These are phyloP conservation scores for Casuarina equisetifolia DNA, from an alignment of 306 rosid species.

Conservation along the genomic window DNA sequence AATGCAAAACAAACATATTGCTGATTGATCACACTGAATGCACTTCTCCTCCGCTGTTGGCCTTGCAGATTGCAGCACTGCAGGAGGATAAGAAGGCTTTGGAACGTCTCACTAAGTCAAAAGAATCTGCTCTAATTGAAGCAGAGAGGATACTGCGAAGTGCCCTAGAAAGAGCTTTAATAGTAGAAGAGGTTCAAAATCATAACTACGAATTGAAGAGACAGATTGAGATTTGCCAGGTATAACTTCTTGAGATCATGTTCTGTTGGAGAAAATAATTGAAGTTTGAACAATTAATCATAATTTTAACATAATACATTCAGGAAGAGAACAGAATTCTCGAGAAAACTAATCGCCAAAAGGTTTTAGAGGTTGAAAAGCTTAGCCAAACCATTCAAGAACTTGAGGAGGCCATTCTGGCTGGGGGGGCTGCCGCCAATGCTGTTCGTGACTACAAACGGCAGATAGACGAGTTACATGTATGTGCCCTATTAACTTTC, in stretches of 20 bases:
- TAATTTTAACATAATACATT: slow-evolving; percentile 27
- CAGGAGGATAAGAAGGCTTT: slow-evolving; percentile 90
- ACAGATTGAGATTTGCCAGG: slow-evolving; percentile 99
- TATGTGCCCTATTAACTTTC: slow-evolving; percentile 31
- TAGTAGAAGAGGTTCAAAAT: slow-evolving; percentile 97
- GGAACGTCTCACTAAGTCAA: slow-evolving; percentile 79
- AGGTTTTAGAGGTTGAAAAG: slow-evolving; percentile 87
- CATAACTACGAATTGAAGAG: slow-evolving; percentile 86
- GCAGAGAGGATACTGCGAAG: slow-evolving; percentile 81
- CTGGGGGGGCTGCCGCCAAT: slow-evolving; percentile 74
- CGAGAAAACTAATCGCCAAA: slow-evolving; percentile 85
- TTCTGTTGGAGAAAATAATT: slow-evolving; percentile 2
- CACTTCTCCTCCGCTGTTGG: slow-evolving; percentile 5
- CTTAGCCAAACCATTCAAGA: slow-evolving; percentile 86
- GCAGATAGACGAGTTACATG: slow-evolving; percentile 66
- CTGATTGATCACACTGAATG: neutral
- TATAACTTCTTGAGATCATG: slow-evolving; percentile 32
- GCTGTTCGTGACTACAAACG: slow-evolving; percentile 71
- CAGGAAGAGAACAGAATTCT: slow-evolving; percentile 96
- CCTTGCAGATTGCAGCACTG: slow-evolving; percentile 55
- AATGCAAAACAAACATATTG: neutral
- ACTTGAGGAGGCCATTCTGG: slow-evolving; percentile 83
- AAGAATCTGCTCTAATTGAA: slow-evolving; percentile 83
- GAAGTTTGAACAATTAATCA: slow-evolving; percentile 7
- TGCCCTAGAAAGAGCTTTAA: slow-evolving; percentile 90